These are phyloP conservation scores for Exophiala sp. DNA, from an alignment of 2,329 filamentous ascomycete genomes.

Conservation along the genomic window DNA sequence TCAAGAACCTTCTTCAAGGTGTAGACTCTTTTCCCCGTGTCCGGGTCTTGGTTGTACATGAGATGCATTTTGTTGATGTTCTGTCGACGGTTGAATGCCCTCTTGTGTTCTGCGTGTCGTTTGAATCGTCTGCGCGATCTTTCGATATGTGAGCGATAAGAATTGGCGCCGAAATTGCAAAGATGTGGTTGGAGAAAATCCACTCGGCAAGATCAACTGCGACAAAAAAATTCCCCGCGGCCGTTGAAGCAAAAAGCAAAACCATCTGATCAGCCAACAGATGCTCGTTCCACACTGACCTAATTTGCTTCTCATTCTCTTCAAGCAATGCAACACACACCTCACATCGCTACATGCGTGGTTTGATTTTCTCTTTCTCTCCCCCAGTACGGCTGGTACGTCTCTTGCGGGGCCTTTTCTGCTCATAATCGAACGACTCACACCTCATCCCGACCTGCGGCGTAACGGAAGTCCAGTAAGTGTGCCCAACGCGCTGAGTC, in stretches of 20 bases:
- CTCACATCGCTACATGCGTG: neutral
- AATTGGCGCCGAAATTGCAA: constrained; percentile 6
- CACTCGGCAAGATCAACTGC: constrained; percentile 13
- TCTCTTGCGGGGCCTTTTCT: neutral
- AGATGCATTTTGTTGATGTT: constrained; percentile 57
- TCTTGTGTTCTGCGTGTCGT: neutral
- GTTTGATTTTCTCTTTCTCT: neutral
- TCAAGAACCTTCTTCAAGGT: constrained; percentile 69
- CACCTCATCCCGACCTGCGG: constrained; percentile 10
- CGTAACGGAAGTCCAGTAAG: constrained; percentile 23
- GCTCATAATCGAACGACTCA: neutral
- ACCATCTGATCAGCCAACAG: neutral
- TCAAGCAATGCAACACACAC: neutral
- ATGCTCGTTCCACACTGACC: neutral
- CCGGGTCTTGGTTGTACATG: constrained; percentile 76
- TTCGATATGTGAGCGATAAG: neutral
- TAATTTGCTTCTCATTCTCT: neutral
- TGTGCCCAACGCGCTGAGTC: constrained; percentile 16
- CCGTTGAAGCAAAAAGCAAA: neutral
- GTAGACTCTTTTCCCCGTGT: constrained; percentile 82
- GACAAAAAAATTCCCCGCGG: constrained; percentile 10
- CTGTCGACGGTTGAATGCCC: neutral
- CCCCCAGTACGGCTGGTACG: neutral
- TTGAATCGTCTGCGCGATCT: neutral
- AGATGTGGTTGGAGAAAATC: constrained; percentile 19